These are phyloP conservation scores for Brassica incana DNA, from an alignment of 345 rosid species.

Conservation along the genomic window DNA sequence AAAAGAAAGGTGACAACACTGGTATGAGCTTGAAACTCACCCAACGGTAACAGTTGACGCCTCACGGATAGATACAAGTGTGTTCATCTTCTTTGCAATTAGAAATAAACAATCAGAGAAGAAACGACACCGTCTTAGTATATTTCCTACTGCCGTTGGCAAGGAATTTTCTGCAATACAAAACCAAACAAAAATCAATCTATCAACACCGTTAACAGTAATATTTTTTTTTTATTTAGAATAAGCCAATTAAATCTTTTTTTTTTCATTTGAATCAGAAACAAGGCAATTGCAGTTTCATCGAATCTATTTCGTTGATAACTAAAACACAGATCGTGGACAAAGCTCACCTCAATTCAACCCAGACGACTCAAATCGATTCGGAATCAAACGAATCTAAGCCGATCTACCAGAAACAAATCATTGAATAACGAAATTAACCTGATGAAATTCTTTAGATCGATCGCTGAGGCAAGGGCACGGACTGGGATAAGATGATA, in stretches of 20 bases:
- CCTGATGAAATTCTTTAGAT: conserved; percentile 30
- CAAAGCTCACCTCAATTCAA: background rate
- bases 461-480: conserved; percentile 42
- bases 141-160: conserved; percentile 14
- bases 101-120: conserved; percentile 32
- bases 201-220: background rate
- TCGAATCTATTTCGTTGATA: background rate
- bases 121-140: conserved; percentile 17
- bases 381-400: conserved; percentile 29
- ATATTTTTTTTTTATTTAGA: background rate
- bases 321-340: conserved; percentile 25
- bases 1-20: background rate
- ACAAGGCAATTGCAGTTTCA: conserved; percentile 13
- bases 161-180: conserved; percentile 21
- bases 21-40: conserved; percentile 27
- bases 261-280: background rate
- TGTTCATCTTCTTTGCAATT: conserved; percentile 21
- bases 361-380: background rate
- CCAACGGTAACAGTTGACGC: conserved; percentile 21
- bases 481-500: background rate
- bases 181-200: background rate
- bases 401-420: conserved; percentile 33
- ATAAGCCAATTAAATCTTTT: background rate
- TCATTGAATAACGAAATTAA: background rate
- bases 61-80: conserved; percentile 32